Conservation (phyloP, 768 basidiomycete genomes). For the Mycena vitilis region DNA sequence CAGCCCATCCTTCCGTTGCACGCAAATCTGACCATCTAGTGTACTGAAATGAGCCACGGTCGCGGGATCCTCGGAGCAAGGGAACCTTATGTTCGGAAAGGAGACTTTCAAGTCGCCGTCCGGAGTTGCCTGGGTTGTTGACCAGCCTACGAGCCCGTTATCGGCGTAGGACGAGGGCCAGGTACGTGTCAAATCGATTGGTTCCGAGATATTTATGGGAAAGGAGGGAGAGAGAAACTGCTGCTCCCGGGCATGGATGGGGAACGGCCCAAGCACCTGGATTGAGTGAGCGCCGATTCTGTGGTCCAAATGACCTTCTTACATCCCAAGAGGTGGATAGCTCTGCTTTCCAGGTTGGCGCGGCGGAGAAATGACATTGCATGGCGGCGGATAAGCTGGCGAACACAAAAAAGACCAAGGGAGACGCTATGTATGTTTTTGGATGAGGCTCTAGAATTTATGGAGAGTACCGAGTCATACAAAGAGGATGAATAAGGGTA, state of each 20-base stretch:
- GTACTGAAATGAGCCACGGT: slow-evolving; percentile 11
- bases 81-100: slow-evolving; percentile 71
- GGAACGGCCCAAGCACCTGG: slow-evolving; percentile 86
- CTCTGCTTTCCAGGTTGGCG: slow-evolving; percentile 40
- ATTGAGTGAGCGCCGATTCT: slow-evolving; percentile 16
- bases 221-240: slow-evolving; percentile 84
- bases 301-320: slow-evolving; percentile 30
- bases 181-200: slow-evolving; percentile 58
- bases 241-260: slow-evolving; percentile 86
- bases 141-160: slow-evolving; percentile 71
- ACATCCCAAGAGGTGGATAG: slow-evolving; percentile 53
- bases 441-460: too few relatives aligned
- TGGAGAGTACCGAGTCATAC: too few relatives aligned
- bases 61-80: background rate
- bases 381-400: slow-evolving; percentile 13
- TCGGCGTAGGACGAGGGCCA: slow-evolving; percentile 82
- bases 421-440: too few relatives aligned
- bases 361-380: slow-evolving; percentile 21
- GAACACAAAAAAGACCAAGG: background rate
- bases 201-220: slow-evolving; percentile 69
- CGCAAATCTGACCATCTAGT: slow-evolving; percentile 79
- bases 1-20: slow-evolving; percentile 87
- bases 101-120: slow-evolving; percentile 69
- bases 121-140: slow-evolving; percentile 51
- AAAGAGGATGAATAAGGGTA: too few relatives aligned